Evolutionary conservation across 768 basidiomycete genomes (phyloP).

Genomic region (Exidia glandulosa): DNA sequence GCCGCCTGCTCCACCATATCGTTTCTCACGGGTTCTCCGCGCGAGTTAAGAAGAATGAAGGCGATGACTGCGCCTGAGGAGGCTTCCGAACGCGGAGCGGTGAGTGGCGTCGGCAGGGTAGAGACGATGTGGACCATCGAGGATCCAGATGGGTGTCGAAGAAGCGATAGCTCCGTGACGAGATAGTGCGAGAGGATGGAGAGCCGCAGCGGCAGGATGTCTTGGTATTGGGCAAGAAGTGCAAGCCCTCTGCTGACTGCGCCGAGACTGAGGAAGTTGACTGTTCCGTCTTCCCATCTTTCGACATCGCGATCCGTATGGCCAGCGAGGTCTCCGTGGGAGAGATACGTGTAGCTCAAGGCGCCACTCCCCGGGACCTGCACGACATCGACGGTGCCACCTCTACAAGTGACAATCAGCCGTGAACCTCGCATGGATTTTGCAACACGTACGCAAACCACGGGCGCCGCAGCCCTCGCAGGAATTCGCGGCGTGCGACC

Average conservation of each 20-base stretch:
- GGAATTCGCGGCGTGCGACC: constrained; percentile 59
- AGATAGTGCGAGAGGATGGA: constrained; percentile 58
- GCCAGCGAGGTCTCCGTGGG: not conserved
- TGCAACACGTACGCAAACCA: constrained; percentile 48
- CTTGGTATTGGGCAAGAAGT: constrained; percentile 67
- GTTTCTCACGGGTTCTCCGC: constrained; percentile 55
- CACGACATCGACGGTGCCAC: constrained; percentile 72
- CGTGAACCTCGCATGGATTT: not conserved
- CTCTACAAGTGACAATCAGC: constrained; percentile 14
- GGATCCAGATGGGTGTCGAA: constrained; percentile 45
- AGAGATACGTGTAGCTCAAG: not conserved
- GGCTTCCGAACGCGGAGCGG: constrained; percentile 50
- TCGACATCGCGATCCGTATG: constrained; percentile 8
- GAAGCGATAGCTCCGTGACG: constrained; percentile 37
- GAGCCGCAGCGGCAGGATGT: constrained; percentile 67
- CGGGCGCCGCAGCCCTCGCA: constrained; percentile 49
- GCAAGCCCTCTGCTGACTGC: constrained; percentile 69
- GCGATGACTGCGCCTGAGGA: constrained; percentile 39
- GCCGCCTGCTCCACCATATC: constrained; percentile 17
- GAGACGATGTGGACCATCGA: constrained; percentile 66
- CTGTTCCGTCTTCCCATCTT: constrained; percentile 62
- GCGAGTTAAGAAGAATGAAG: constrained; percentile 27
- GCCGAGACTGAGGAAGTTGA: constrained; percentile 68
- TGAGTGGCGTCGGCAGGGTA: constrained; percentile 40
- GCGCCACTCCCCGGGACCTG: constrained; percentile 55